Conservation (phyloP, 352 stramenopile species). For the Pythium apleroticum region DNA sequence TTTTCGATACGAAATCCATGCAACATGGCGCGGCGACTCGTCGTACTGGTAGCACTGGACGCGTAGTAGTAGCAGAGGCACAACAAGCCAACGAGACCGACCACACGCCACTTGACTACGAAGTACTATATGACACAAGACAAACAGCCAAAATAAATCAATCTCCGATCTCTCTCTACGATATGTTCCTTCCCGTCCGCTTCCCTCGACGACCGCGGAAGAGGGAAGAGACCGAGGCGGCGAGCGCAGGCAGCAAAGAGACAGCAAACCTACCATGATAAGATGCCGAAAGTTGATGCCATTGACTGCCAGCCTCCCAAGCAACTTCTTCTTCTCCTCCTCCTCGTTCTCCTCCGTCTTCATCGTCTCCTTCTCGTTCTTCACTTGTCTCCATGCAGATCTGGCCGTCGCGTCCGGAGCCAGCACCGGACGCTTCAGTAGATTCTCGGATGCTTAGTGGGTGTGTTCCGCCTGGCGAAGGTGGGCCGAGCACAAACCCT, state of each 20-base stretch:
- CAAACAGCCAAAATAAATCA: slow-evolving; percentile 27
- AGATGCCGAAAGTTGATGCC: slow-evolving; percentile 34
- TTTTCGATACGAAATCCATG: slow-evolving; percentile 14
- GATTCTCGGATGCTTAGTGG: slow-evolving; percentile 16
- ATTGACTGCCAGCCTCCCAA: slow-evolving; percentile 30
- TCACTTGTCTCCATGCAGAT: slow-evolving; percentile 28
- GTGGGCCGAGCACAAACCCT: slow-evolving; percentile 82
- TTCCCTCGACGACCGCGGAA: slow-evolving; percentile 14
- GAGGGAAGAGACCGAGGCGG: slow-evolving; percentile 1
- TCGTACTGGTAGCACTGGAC: not conserved
- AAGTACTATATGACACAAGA: slow-evolving; percentile 25
- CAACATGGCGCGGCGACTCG: not conserved
- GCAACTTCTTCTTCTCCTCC: slow-evolving; percentile 21
- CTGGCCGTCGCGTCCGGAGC: slow-evolving; percentile 1
- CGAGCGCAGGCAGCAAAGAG: slow-evolving; percentile 9
- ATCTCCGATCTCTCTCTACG: slow-evolving; percentile 18
- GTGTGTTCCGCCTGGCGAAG: slow-evolving; percentile 43
- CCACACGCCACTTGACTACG: slow-evolving; percentile 7
- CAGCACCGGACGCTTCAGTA: not conserved
- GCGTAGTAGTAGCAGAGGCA: not conserved
- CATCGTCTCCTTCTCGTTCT: slow-evolving; percentile 11
- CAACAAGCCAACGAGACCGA: slow-evolving; percentile 13
- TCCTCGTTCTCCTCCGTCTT: slow-evolving; percentile 21
- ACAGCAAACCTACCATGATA: slow-evolving; percentile 32
- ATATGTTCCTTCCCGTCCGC: not conserved